phyloP scores from a whole-genome alignment of 805 yeast genomes.

The Geotrichum ghanense region DNA sequence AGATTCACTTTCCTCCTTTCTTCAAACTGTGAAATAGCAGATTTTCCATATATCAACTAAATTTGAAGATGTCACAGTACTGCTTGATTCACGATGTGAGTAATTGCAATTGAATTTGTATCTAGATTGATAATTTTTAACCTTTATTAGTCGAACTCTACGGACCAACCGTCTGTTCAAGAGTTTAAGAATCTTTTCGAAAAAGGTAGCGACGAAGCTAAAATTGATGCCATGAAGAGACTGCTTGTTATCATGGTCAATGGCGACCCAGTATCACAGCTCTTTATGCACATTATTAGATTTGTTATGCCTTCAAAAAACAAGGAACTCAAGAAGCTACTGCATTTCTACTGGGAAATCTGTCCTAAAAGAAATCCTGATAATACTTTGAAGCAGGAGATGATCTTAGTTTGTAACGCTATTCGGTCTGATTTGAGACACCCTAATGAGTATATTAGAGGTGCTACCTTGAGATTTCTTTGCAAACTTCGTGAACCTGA shows the following conservation, averaged over 20 bases:
- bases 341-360: conserved; percentile 96
- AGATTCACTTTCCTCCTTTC: neutral
- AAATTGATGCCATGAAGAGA: conserved; percentile 81
- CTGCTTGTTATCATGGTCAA: conserved; percentile 79
- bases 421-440: conserved; percentile 95
- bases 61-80: neutral
- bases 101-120: neutral
- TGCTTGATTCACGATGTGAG: neutral
- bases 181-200: conserved; percentile 74
- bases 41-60: neutral
- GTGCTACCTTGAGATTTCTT: conserved; percentile 85
- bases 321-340: conserved; percentile 82
- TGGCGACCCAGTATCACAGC: conserved; percentile 85
- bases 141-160: conserved; percentile 17
- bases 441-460: conserved; percentile 94
- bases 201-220: conserved; percentile 79
- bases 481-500: conserved; percentile 88
- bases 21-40: neutral
- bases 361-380: conserved; percentile 82
- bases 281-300: conserved; percentile 93
- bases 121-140: neutral
- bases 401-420: conserved; percentile 97
- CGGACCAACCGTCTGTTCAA: conserved; percentile 38
- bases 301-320: conserved; percentile 93
- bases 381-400: conserved; percentile 93